These are phyloP conservation scores for Pythium apleroticum DNA, from an alignment of 352 stramenopile genomes.

Conservation along the genomic window DNA sequence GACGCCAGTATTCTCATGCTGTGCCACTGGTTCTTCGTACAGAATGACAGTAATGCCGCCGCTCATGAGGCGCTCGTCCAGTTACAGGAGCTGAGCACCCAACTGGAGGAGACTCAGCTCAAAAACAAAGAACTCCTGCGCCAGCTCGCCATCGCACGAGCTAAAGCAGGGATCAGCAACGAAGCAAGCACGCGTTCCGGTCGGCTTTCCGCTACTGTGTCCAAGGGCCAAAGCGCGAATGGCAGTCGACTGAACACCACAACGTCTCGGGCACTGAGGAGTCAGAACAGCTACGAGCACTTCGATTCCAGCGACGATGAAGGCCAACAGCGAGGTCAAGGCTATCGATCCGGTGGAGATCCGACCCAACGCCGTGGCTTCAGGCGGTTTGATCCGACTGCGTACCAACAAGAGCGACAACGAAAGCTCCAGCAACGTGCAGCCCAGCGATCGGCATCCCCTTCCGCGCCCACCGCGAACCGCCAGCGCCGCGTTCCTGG, in stretches of 20 bases:
- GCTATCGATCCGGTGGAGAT: constrained; percentile 14
- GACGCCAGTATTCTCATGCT: too few species aligned
- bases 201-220: background rate
- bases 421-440: constrained; percentile 40
- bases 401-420: constrained; percentile 76
- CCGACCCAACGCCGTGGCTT: constrained; percentile 33
- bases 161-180: constrained; percentile 29
- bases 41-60: constrained; percentile 55
- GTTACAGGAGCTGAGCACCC: constrained; percentile 56
- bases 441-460: constrained; percentile 38
- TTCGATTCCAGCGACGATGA: constrained; percentile 26
- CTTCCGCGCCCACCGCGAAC: constrained; percentile 3
- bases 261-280: constrained; percentile 2
- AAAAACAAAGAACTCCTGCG: constrained; percentile 78
- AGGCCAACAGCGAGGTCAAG: constrained; percentile 13
- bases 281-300: constrained; percentile 11
- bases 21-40: too few species aligned
- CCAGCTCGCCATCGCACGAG: constrained; percentile 63
- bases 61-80: constrained; percentile 57
- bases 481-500: background rate
- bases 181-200: background rate
- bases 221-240: background rate
- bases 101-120: constrained; percentile 62
- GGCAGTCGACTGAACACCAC: background rate
- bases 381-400: constrained; percentile 76